Evolutionary conservation across 768 basidiomycete species (phyloP).

Genomic region (Hypholoma sublateritium): DNA sequence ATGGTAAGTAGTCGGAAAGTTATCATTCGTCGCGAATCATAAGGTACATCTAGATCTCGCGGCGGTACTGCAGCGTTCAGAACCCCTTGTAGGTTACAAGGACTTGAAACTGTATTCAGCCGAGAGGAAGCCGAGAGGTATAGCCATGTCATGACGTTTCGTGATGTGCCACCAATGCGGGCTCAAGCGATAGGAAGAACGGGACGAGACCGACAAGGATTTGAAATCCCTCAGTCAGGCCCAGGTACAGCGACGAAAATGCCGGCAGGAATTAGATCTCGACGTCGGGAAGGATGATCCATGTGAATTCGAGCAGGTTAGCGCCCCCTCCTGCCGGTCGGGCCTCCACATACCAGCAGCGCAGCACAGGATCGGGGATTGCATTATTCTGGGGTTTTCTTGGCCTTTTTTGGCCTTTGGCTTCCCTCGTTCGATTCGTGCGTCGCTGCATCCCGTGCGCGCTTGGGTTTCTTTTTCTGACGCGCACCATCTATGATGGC

Average conservation of each 20-base stretch:
- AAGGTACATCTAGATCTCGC: too few relatives aligned
- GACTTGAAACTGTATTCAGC: too few relatives aligned
- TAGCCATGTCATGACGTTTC: too few relatives aligned
- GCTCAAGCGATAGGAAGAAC: too few relatives aligned
- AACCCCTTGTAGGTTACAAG: too few relatives aligned
- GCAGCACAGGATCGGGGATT: background rate
- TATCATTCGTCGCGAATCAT: too few relatives aligned
- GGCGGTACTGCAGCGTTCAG: too few relatives aligned
- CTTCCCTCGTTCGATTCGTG: conserved; percentile 21
- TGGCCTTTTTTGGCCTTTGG: conserved; percentile 36
- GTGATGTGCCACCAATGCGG: too few relatives aligned
- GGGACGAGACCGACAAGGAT: too few relatives aligned
- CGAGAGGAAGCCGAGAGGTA: too few relatives aligned
- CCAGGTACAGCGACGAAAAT: background rate
- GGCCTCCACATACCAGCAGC: background rate
- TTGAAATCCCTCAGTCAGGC: background rate
- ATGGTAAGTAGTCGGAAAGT: too few relatives aligned
- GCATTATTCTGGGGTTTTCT: conserved; percentile 25
- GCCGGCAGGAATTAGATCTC: background rate
- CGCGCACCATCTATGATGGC: conserved; percentile 26
- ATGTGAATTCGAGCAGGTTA: background rate
- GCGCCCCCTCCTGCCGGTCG: background rate
- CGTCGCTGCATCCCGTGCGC: conserved; percentile 23
- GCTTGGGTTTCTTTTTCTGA: conserved; percentile 28
- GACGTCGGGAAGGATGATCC: background rate